Conservation (phyloP, 1,284 basidiomycete genomes). For the Ustilago shanxiensis region DNA sequence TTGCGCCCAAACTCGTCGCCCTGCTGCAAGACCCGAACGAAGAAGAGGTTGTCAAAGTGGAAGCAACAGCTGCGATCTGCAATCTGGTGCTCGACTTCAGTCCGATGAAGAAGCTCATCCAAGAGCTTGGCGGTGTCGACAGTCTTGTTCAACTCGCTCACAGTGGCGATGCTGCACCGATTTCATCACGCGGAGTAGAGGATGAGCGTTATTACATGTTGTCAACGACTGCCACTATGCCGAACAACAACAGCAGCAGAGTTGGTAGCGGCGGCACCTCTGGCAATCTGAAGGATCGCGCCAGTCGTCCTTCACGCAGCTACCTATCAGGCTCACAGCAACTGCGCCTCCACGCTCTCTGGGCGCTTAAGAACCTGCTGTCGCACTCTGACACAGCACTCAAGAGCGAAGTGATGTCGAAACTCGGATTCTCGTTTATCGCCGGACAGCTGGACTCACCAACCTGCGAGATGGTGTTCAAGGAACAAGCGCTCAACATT, state of each 20-base stretch:
- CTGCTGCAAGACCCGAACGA: constrained; percentile 53
- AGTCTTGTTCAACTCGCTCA: constrained; percentile 47
- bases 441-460: constrained; percentile 20
- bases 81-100: constrained; percentile 65
- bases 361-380: constrained; percentile 67
- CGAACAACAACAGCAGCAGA: background rate
- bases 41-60: constrained; percentile 52
- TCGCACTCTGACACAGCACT: constrained; percentile 46
- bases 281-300: background rate
- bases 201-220: constrained; percentile 29
- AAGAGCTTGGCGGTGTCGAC: constrained; percentile 56
- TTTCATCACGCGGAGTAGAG: background rate
- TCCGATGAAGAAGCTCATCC: constrained; percentile 62
- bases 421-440: constrained; percentile 44
- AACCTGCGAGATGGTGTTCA: constrained; percentile 35
- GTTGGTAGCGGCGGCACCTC: background rate
- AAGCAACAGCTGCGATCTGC: constrained; percentile 62
- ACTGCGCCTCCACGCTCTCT: constrained; percentile 59
- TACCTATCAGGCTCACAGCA: constrained; percentile 38
- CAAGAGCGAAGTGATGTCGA: constrained; percentile 49
- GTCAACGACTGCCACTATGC: constrained; percentile 25
- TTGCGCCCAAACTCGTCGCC: constrained; percentile 55
- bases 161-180: constrained; percentile 6
- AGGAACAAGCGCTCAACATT: constrained; percentile 64
- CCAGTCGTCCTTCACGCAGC: background rate